These are phyloP conservation scores for Fusarium solani-melongenae DNA, from an alignment of 2,329 filamentous ascomycete species.

Conservation along the genomic window DNA sequence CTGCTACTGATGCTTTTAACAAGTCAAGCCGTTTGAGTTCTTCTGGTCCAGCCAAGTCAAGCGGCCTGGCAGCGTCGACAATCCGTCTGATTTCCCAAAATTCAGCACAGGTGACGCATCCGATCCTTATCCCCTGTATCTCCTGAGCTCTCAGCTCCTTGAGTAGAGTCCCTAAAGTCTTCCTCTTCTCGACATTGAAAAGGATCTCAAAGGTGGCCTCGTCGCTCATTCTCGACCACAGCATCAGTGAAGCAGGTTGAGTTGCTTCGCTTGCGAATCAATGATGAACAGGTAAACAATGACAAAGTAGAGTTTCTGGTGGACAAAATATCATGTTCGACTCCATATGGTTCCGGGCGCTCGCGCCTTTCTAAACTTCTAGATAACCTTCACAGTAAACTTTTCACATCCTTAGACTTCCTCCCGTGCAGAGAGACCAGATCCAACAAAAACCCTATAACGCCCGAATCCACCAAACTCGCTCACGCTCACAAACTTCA, in stretches of 20 bases:
- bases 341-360: background rate
- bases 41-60: too few relatives aligned
- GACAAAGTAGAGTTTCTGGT: background rate
- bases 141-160: background rate
- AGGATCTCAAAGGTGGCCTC: background rate
- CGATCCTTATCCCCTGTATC: background rate
- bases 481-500: background rate
- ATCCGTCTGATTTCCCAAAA: too few relatives aligned
- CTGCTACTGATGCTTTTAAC: too few relatives aligned
- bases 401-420: background rate
- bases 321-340: background rate
- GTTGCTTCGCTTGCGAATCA: background rate
- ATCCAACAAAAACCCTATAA: slow-evolving; percentile 4
- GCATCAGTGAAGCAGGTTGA: background rate
- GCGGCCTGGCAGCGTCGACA: too few relatives aligned
- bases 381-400: background rate
- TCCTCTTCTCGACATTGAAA: background rate
- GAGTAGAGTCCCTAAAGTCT: background rate
- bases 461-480: background rate
- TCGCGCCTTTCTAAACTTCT: slow-evolving; percentile 2
- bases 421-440: background rate
- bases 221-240: background rate
- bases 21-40: too few relatives aligned
- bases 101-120: background rate
- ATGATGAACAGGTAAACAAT: background rate